Base-by-base conservation (phyloP, 2,329 filamentous ascomycete species). In the Ceratocystis cacaofunesta region DNA sequence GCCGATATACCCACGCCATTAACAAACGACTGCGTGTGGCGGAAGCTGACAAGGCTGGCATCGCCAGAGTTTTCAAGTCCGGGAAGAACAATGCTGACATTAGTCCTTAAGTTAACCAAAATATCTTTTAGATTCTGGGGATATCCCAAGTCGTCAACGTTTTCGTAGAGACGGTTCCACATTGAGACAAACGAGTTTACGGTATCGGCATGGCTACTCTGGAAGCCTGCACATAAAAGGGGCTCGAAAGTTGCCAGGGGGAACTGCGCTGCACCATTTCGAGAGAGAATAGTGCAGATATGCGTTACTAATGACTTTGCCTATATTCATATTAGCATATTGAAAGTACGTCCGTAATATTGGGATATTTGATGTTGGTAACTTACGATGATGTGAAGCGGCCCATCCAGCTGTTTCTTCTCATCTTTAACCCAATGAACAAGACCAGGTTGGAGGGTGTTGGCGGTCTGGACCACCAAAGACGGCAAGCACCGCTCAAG, bases 81-180 rank as follows among this genome's bases (percentile, higher is more conserved):
- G 0, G 79, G 79, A 2, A 80, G 71, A 10, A 75, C 69, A 52
- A 81, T 72, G 57, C 82, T 78, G 10, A 79, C 74, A 63, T 82
- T 78, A 0, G 80, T 75, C n/a, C 80, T 79, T 12, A 91, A 74
- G 17, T 80, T 81, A 30, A 81, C 77, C 43, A 96, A 76, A 1
- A 85, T 81, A 1, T 78, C 74, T 70, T 85, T 84, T 4, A 96
- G 77, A 36, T 77, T 77, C 10, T 80, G 74, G 0, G 90, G 87
- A 73, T 89, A 92, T 28, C 82, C 75, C 1, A 90, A 71, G 4
- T 76, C 75, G 2, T 82, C 77, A 48, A 82, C 79, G 17, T 80
- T 76, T 22, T 85, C 85, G 71, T 90, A 90, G 0, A 85, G 81
- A 0, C 75, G 72, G 69, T 91, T 92, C 90, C 90, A 96, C 68